Conservation (phyloP, 345 rosid genomes). For the Boechera stricta region DNA sequence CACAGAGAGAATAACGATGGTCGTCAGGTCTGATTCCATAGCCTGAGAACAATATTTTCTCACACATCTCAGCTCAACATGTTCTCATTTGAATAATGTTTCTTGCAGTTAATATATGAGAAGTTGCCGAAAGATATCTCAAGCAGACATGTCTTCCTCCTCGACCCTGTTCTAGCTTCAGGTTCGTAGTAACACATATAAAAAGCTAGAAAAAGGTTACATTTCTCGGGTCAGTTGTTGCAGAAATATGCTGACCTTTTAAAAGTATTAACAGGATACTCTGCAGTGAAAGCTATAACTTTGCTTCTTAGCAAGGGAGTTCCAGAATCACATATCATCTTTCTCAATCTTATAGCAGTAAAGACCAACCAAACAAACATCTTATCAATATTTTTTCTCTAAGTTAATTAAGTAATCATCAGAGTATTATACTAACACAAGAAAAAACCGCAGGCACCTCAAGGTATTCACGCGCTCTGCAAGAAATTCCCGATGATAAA, state of each 20-base stretch:
- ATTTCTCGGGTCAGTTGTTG: background rate
- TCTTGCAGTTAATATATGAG: constrained; percentile 82
- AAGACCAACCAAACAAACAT: constrained; percentile 36
- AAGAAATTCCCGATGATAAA: constrained; percentile 80
- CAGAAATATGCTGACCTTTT: constrained; percentile 21
- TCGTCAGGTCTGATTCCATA: constrained; percentile 58
- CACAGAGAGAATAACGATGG: constrained; percentile 77
- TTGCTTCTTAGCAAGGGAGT: constrained; percentile 86
- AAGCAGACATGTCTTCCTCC: constrained; percentile 80
- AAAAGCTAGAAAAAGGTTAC: background rate
- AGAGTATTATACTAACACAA: constrained; percentile 8
- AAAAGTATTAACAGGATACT: constrained; percentile 57
- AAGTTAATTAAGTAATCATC: background rate
- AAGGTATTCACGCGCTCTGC: constrained; percentile 78
- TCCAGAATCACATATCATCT: constrained; percentile 79
- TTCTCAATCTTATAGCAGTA: constrained; percentile 92
- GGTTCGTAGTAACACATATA: constrained; percentile 49
- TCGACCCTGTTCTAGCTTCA: constrained; percentile 94
- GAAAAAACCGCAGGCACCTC: constrained; percentile 70
- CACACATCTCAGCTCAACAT: constrained; percentile 3
- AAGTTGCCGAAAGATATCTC: constrained; percentile 89
- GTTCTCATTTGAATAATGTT: constrained; percentile 14
- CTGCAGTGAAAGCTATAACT: constrained; percentile 77
- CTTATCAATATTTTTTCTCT: background rate
- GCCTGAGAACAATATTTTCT: background rate